Conservation (phyloP, 257 asterid species). For the Solanum okadae region DNA sequence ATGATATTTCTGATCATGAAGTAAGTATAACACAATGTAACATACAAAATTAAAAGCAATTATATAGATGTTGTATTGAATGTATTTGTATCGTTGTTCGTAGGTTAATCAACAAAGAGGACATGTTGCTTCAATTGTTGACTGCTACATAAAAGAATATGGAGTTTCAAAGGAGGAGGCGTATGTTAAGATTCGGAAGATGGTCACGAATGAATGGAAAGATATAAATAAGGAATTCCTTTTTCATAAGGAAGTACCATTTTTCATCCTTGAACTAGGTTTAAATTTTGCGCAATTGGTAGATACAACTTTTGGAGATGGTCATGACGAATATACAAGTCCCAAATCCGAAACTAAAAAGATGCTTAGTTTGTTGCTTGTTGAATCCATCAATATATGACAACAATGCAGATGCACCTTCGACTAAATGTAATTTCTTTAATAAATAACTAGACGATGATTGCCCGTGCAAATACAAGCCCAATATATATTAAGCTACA, state of each 20-base stretch:
- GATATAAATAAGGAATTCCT: constrained; percentile 10
- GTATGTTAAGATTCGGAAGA: background rate
- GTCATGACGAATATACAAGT: background rate
- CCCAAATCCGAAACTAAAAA: background rate
- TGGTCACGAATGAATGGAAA: background rate
- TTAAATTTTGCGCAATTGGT: background rate
- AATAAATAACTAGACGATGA: too few species aligned
- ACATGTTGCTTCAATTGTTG: background rate
- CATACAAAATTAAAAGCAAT: background rate
- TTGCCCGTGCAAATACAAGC: too few species aligned
- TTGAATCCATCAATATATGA: background rate
- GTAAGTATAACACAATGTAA: background rate
- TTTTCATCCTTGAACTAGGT: background rate
- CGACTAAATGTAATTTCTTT: too few species aligned
- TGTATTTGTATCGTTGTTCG: background rate
- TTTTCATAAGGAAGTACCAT: background rate
- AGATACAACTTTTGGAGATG: background rate
- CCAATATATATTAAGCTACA: too few species aligned
- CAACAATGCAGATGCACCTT: background rate
- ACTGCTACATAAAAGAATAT: constrained; percentile 12
- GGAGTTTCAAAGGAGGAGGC: background rate
- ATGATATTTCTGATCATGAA: background rate
- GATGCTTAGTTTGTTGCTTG: background rate
- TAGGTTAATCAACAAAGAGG: background rate
- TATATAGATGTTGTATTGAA: background rate